Evolutionary conservation across 495 filamentous ascomycete genomes (phyloP), one percentile per base, ranked within the genome.

Genomic region (Penicillium goetzii): DNA sequence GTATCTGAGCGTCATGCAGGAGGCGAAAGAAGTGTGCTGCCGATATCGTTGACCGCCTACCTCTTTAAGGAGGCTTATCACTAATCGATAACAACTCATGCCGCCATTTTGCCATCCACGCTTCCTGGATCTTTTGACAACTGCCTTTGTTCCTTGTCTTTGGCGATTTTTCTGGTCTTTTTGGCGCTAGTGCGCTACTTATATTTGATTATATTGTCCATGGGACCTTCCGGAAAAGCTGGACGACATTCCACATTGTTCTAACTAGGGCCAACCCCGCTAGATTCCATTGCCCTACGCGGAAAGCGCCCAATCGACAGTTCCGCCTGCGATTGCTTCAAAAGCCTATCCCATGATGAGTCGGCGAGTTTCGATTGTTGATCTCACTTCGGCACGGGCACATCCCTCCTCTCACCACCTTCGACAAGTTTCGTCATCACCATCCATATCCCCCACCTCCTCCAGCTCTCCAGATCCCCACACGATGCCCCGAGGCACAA

Each of bases 1-100:
- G 25, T 63, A 74, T 74, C 64, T 62, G 58, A 56, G 66, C 68
- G 70, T 74, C 71, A 74, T 72, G 60, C 49, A 38, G 47, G 15
- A 36, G 28, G 40, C 66, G 75, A 69, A 66, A 56, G 43, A 74
- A 59, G 26, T 25, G 19, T 51, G 33, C 15, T 25, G 32, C 56
- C 53, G 38, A 21, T 11, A 1, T 2, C 9, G 15, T 1, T 62
- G 58, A 76, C 74, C 74, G 72, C 74, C 69, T 72, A 51, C 68
- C 19, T 7, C 2, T n/a, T 36, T 11, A n/a, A 54, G 43, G 50
- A 19, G 23, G 4, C 36, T 67, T 69, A 67, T 68, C 68, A 59
- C 63, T 66, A 64, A 72, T 57, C 55, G 69, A 64, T 64, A 64
- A 64, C 49, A 10, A 17, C 49, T 28, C 28, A 30, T 26, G 40